These are phyloP conservation scores for Oxyria digyna DNA, from an alignment of 148 eudicot genomes.

Conservation along the genomic window DNA sequence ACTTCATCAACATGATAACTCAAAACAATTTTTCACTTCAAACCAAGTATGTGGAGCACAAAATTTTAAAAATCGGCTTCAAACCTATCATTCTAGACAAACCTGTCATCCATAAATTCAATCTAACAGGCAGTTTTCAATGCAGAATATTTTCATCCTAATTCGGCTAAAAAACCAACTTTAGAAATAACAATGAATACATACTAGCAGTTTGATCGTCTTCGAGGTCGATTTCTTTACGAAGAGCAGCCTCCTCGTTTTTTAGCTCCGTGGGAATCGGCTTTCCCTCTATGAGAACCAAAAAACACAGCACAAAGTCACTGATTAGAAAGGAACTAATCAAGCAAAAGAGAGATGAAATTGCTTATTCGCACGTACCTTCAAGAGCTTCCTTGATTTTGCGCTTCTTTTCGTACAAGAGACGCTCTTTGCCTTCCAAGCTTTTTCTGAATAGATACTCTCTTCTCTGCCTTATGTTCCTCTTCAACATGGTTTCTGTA, in stretches of 20 bases:
- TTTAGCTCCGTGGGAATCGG: constrained; percentile 95
- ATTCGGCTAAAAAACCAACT: neutral
- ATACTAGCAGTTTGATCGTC: constrained; percentile 76
- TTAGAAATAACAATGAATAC: neutral
- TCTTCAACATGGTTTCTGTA: constrained; percentile 36
- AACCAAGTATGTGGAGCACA: neutral
- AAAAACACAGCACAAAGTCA: neutral
- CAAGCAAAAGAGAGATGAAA: neutral
- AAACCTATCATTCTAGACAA: neutral
- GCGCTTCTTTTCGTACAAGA: constrained; percentile 75
- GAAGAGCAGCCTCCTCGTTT: constrained; percentile 82
- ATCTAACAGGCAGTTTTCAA: neutral
- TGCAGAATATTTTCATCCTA: neutral
- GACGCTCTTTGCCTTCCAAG: constrained; percentile 75
- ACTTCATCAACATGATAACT: neutral
- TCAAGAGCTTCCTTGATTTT: constrained; percentile 73
- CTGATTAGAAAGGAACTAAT: neutral
- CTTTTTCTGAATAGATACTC: constrained; percentile 80
- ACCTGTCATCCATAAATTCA: neutral
- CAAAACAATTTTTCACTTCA: neutral
- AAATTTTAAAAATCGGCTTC: neutral
- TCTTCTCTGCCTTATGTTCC: constrained; percentile 54
- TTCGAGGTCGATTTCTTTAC: constrained; percentile 87
- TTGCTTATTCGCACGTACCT: constrained; percentile 29
- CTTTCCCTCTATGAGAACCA: constrained; percentile 50